These are phyloP conservation scores for Bipolaris gigantea DNA, from an alignment of 2,329 filamentous ascomycete species.

Conservation along the genomic window DNA sequence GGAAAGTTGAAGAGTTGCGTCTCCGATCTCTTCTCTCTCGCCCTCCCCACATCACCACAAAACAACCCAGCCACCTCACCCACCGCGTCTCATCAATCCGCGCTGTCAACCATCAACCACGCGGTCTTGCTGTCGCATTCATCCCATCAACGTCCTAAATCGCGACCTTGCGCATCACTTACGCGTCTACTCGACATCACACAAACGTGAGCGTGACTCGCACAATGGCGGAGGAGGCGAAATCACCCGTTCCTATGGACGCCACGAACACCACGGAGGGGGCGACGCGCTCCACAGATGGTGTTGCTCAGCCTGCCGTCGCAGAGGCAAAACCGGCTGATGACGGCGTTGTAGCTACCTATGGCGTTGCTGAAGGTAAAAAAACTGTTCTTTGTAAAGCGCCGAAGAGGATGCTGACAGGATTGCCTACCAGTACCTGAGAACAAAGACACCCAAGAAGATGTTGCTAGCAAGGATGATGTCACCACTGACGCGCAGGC, in stretches of 20 bases:
- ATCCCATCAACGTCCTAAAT: slow-evolving; percentile 31
- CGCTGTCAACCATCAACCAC: slow-evolving; percentile 37
- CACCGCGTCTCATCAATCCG: slow-evolving; percentile 43
- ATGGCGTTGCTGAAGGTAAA: slow-evolving; percentile 38
- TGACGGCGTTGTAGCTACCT: slow-evolving; percentile 33
- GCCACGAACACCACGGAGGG: slow-evolving; percentile 33
- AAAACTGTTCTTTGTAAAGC: slow-evolving; percentile 7
- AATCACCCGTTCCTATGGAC: slow-evolving; percentile 31
- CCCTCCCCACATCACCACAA: slow-evolving; percentile 34
- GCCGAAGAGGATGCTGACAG: slow-evolving; percentile 21
- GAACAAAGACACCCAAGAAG: slow-evolving; percentile 23
- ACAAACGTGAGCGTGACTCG: slow-evolving; percentile 36
- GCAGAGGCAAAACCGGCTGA: slow-evolving; percentile 36
- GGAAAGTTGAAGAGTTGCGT: slow-evolving; percentile 24
- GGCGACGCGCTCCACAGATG: slow-evolving; percentile 36
- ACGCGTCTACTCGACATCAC: slow-evolving; percentile 43
- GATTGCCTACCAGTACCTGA: slow-evolving; percentile 22
- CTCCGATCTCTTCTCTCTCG: slow-evolving; percentile 27
- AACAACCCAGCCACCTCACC: slow-evolving; percentile 37
- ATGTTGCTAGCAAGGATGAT: slow-evolving; percentile 23
- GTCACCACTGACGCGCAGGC: slow-evolving; percentile 31
- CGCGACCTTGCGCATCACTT: slow-evolving; percentile 32
- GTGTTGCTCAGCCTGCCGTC: slow-evolving; percentile 30
- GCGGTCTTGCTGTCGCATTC: slow-evolving; percentile 30
- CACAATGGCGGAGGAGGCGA: slow-evolving; percentile 45